Base-by-base conservation (phyloP, 2,329 filamentous ascomycete species). In the Aspergillus tubingensis region DNA sequence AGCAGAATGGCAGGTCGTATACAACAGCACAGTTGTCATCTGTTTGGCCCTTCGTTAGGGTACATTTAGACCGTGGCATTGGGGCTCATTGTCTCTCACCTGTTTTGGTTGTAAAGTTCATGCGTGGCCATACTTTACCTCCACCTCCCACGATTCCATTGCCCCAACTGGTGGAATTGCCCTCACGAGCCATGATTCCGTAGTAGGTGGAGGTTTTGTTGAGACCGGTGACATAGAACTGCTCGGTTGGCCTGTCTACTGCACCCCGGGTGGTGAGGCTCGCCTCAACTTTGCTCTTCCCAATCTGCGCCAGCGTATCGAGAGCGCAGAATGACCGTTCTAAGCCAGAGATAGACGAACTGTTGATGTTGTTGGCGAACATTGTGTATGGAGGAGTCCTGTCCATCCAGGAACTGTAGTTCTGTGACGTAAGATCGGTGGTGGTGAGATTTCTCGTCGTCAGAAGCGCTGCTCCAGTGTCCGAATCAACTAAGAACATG, bases 1-100 rank as follows among this genome's bases (percentile, higher is more conserved):
- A 85, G 79, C 95, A 99, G 75, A 98, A 96, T 0, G 87, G 82
- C n/a, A 99, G 86, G 71, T 96, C 88, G 74, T 88, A 93, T 49
- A 98, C 83, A 43, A 99, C 83, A 61, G 89, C 89, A 75, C 95
- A 99, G 70, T 93, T 96, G 61, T 87, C 85, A 60, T 90, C 91
- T 86, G 68, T 39, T 36, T 44, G 10, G n/a, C 43, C 30, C 21
- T 61, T 23, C 60, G 54, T 10, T 44, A 51, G 27, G 38, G 3
- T 25, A 15, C 54, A 8, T 10, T 15, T 15, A 39, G 30, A 27
- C 23, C n/a, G 48, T 36, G 39, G 32, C 3, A 57, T n/a, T 10
- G 11, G n/a, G 11, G 48, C 7, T 11, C 36, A 38, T 27, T 30
- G 15, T 5, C n/a, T 74, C 83, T 73, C 82, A 94, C 91, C 86